Base-by-base conservation (phyloP, 2,329 filamentous ascomycete genomes). In the Magnaporthiopsis incrustans region DNA sequence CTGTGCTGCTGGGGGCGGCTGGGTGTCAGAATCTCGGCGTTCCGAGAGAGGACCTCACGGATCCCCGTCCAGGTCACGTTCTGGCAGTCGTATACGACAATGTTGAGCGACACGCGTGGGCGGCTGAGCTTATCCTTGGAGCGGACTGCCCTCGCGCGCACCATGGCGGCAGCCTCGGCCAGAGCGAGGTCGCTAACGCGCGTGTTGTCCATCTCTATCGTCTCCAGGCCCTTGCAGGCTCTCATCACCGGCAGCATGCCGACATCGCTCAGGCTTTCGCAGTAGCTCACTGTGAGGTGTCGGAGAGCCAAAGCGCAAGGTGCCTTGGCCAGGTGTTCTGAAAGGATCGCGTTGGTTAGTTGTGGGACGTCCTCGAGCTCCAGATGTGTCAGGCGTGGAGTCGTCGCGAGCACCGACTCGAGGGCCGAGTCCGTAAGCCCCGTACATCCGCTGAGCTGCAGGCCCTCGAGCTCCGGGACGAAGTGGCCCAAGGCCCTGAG, bases 21-120 rank as follows among this genome's bases (percentile, higher is more conserved):
- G 22, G 57, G 38, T n/a, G 56, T 64, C 61, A 58, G 27, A 59
- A 91, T 81, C 70, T 92, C 89, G 14, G 91, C 86, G 71, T 99
- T 98, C 68, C 90, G 87, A 18, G 87, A 92, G 2, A 98, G 81
- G 1, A 98, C 85, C 75, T 97, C 92, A 61, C 90, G 88, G 53
- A 97, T 85, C 35, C 94, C 94, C 0, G 91, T 90, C 94, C 94
- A 98, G 1, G 92, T 97, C 3, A 98, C 87, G 70, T 94, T 91
- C 68, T 89, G 86, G 74, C 94, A 98, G 77, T 99, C 95, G 73
- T 95, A 99, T 10, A 94, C 88, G 0, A 93, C 89, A 68, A 98
- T 79, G 58, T 85, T 85, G 2, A 98, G 80, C 10, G 90, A 90
- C 22, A 90, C 74, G 53, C 76, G 75, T 3, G 88, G 87, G 4